phyloP scores from a whole-genome alignment of 306 rosid species.

The Glycine tomentella region DNA sequence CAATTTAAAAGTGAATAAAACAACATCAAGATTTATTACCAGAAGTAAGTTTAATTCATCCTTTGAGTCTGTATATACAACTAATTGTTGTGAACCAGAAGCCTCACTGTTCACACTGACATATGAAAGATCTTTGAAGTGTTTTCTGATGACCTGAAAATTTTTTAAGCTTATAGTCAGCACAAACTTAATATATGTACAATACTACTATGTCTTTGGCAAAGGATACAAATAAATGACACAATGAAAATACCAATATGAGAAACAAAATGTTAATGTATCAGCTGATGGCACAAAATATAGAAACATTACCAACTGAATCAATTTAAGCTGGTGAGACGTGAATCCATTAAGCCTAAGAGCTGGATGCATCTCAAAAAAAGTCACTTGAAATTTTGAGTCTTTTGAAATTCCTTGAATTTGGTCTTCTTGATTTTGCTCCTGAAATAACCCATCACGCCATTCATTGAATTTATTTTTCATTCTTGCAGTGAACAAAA shows the following conservation, averaged over 20 bases:
- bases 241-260: conserved; percentile 26
- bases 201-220: background rate
- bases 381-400: conserved; percentile 68
- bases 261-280: conserved; percentile 25
- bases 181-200: conserved; percentile 18
- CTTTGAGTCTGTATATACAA: conserved; percentile 74
- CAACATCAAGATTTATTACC: conserved; percentile 57
- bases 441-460: conserved; percentile 74
- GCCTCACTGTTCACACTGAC: conserved; percentile 57
- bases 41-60: conserved; percentile 73
- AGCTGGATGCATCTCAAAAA: conserved; percentile 87
- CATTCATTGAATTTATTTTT: conserved; percentile 74
- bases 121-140: conserved; percentile 78
- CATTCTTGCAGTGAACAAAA: conserved; percentile 80
- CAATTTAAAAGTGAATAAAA: conserved; percentile 24
- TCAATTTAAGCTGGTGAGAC: conserved; percentile 80
- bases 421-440: conserved; percentile 54
- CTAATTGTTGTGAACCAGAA: conserved; percentile 60
- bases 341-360: conserved; percentile 79
- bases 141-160: conserved; percentile 77
- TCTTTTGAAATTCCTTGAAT: conserved; percentile 57
- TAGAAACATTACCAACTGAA: conserved; percentile 71
- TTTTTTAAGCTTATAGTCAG: conserved; percentile 38
- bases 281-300: conserved; percentile 34
- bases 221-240: conserved; percentile 29